A percentile compares a stretch with the other conserved stretches of the same genome.
Conservation (phyloP, 345 rosid genomes). For the Sapria himalayana region DNA sequence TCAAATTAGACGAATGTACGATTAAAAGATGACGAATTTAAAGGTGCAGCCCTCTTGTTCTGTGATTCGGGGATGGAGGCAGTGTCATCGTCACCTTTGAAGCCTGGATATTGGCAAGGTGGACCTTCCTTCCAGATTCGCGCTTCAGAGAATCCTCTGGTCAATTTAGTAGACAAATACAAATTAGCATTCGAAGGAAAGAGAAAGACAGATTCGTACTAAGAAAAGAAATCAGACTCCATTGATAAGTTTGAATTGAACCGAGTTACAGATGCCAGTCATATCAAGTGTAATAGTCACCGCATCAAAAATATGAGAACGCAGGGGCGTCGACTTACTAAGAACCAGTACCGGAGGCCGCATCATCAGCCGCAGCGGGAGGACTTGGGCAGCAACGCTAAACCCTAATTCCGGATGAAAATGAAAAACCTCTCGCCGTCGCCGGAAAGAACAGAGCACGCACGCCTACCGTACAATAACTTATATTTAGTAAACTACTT, state of each 20-base stretch:
- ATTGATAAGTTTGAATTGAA: background rate
- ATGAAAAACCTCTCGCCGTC: too few species aligned
- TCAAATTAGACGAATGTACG: background rate
- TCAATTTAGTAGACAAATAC: constrained; percentile 7
- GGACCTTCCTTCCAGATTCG: constrained; percentile 81
- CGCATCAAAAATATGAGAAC: background rate
- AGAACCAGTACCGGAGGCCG: constrained; percentile 74
- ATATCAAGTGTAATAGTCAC: background rate
- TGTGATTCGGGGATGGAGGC: too few species aligned
- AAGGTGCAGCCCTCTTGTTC: background rate
- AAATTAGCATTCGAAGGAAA: constrained; percentile 2
- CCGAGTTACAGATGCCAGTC: background rate
- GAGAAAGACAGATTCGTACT: background rate
- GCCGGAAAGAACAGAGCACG: too few species aligned
- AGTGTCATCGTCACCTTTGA: constrained; percentile 32
- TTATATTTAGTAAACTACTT: too few species aligned
- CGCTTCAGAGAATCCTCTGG: constrained; percentile 92
- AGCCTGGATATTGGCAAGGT: constrained; percentile 80
- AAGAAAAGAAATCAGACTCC: background rate
- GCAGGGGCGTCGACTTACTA: constrained; percentile 20
- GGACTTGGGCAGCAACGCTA: too few species aligned
- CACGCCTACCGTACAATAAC: too few species aligned
- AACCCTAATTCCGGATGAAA: too few species aligned
- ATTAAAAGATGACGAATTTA: background rate
- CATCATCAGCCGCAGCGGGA: too few species aligned